phyloP scores from a whole-genome alignment of 179 eudicot species.

The Sideroxylon spinosum region DNA sequence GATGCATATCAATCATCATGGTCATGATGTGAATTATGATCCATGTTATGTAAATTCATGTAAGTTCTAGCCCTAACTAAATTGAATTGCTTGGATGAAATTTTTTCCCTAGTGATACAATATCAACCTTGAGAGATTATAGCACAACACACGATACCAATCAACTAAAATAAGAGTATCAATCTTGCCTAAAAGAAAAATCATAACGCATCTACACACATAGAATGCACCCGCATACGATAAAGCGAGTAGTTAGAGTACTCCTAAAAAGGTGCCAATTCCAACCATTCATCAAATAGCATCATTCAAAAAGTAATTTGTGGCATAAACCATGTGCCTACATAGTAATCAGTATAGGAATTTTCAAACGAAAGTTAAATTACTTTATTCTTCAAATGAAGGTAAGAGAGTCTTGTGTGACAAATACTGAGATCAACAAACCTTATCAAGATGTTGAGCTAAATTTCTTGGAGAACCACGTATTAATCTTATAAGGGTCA shows the following conservation, averaged over 20 bases:
- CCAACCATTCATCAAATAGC: neutral
- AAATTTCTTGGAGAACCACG: constrained; percentile 86
- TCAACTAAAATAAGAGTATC: neutral
- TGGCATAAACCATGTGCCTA: neutral
- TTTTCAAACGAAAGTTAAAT: neutral
- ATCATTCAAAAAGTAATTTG: neutral
- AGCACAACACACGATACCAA: neutral
- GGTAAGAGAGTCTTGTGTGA: neutral
- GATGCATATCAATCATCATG: neutral
- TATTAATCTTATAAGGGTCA: constrained; percentile 74
- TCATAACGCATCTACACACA: neutral
- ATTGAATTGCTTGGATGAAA: neutral
- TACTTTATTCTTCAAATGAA: constrained; percentile 7
- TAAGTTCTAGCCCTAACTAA: neutral
- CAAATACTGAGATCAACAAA: constrained; percentile 30
- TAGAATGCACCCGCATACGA: neutral
- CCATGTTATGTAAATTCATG: neutral
- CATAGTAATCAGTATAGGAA: neutral
- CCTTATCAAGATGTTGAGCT: constrained; percentile 84
- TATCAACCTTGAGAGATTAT: neutral
- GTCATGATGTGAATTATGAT: neutral
- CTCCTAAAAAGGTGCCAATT: neutral
- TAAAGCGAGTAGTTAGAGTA: constrained; percentile 4
- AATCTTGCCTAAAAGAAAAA: neutral
- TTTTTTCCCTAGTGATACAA: neutral